Percentiles rank a stretch among this genome's conserved stretches.
Evolutionary conservation across 257 asterid genomes (phyloP).

Genomic region (Rehmannia glutinosa): DNA sequence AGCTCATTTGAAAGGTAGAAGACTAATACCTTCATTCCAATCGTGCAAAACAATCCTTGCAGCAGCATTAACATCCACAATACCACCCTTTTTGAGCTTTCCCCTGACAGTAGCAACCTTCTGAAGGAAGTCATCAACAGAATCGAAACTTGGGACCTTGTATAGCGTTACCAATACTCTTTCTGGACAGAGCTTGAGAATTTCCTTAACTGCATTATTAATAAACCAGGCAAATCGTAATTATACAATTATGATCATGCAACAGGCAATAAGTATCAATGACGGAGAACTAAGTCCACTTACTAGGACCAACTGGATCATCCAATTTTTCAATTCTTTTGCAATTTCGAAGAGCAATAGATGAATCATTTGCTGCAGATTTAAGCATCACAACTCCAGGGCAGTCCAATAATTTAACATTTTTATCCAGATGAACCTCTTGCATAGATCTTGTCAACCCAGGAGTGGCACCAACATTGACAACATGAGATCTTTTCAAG

Average conservation of each 20-base stretch:
- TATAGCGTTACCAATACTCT: conserved; percentile 60
- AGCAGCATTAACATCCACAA: conserved; percentile 73
- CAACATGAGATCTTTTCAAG: conserved; percentile 85
- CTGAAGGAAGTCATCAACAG: conserved; percentile 88
- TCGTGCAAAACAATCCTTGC: conserved; percentile 91
- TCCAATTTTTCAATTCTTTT: conserved; percentile 90
- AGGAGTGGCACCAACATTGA: conserved; percentile 92
- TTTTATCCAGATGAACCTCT: conserved; percentile 88
- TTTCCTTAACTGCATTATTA: conserved; percentile 70
- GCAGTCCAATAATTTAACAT: conserved; percentile 80
- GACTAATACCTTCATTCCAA: conserved; percentile 83
- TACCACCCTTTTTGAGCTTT: conserved; percentile 88
- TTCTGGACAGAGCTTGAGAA: conserved; percentile 79
- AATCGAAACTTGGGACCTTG: conserved; percentile 67
- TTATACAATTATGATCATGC: neutral
- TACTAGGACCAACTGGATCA: conserved; percentile 85
- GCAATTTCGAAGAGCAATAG: conserved; percentile 92
- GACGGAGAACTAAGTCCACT: conserved; percentile 5
- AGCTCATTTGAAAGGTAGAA: neutral
- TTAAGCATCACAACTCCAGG: conserved; percentile 96
- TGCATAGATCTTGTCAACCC: conserved; percentile 94
- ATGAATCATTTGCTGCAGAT: conserved; percentile 63
- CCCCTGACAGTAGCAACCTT: conserved; percentile 85
- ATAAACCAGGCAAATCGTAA: conserved; percentile 7
- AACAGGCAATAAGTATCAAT: neutral